A percentile compares a stretch with the other conserved stretches of the same genome.
These are phyloP conservation scores for Furcasterigmium furcatum DNA, from an alignment of 2,329 filamentous ascomycete genomes.

Conservation along the genomic window DNA sequence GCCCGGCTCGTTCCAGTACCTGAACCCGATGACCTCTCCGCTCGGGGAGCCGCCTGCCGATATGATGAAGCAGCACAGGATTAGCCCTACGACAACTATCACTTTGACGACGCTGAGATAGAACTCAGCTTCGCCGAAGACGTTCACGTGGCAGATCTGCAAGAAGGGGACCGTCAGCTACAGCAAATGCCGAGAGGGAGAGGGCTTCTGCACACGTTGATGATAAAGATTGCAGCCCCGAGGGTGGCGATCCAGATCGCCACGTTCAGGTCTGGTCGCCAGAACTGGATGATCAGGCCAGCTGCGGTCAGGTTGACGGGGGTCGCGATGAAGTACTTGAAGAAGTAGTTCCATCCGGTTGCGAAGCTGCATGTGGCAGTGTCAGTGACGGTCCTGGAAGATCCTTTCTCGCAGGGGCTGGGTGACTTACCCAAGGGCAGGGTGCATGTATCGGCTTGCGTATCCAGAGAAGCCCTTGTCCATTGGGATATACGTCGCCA, in stretches of 20 bases:
- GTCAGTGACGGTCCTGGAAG: not conserved
- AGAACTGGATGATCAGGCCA: conserved; percentile 32
- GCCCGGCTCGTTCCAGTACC: conserved; percentile 39
- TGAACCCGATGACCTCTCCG: conserved; percentile 34
- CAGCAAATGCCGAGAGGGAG: not conserved
- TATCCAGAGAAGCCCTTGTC: conserved; percentile 24
- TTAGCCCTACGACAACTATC: conserved; percentile 34
- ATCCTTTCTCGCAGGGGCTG: not conserved
- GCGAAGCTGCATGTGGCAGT: conserved; percentile 23
- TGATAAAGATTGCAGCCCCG: conserved; percentile 23
- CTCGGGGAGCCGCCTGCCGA: conserved; percentile 34
- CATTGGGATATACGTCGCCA: conserved; percentile 21
- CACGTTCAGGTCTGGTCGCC: conserved; percentile 31
- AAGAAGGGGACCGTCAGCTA: not conserved
- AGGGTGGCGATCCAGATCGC: conserved; percentile 34
- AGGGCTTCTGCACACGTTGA: conserved; percentile 22
- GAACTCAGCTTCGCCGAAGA: conserved; percentile 45
- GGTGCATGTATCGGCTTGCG: conserved; percentile 23
- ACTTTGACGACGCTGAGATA: conserved; percentile 42
- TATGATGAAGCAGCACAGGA: conserved; percentile 32
- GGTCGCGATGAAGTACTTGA: conserved; percentile 35
- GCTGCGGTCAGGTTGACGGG: conserved; percentile 34
- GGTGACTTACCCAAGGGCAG: conserved; percentile 19
- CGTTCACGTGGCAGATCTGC: conserved; percentile 31
- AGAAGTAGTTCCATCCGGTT: conserved; percentile 44